Evolutionary conservation across 345 rosid species (phyloP), one percentile per base, ranked within the genome.

Genomic region (Fremontodendron californicum): DNA sequence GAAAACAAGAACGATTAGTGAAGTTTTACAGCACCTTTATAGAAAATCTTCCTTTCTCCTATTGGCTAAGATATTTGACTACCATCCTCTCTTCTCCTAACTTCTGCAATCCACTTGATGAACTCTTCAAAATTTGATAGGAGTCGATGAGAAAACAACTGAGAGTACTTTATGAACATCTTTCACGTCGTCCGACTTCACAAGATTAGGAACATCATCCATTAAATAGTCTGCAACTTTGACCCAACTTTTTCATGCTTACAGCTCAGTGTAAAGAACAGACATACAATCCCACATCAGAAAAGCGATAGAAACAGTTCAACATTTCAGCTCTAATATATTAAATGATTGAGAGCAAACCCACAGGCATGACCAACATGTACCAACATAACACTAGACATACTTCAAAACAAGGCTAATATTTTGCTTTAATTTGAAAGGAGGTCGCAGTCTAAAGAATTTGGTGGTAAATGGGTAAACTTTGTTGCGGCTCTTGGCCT

Each of bases 51-150:
- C 84, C 86, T 71, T 80, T 93, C 88, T 92, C 98, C 82, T 92
- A 93, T 64, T 75, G 78, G 81, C 92, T 90, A 81, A 95, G 85
- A 80, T 83, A n/a, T 87, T 55, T 55, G 76, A 67, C 80, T 81
- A 29, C 89, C 90, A 83, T 89, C 97, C 78, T 85, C 94, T 78
- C 79, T 81, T 71, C 92, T 89, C 77, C 96, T 87, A 78, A 86
- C 87, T 86, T 93, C 97, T 82, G 91, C 93, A 79, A 93, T 80
- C 99, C 98, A 90, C 82, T 80, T 90, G 75, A 93, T 89, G 75
- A 96, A 96, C 64, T 93, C 97, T 76, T 77, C 89, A 76, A 91
- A 91, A 71, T 89, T 82, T 52, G 88, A 83, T 43, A 94, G 96
- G 29, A 90, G 88, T 25, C n/a, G 96, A 93, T 25, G 62, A 70